Evolutionary conservation across 192 early-diverging fungal species (phyloP), one percentile per base, ranked within the genome.

Genomic region (Backusella macrospora): DNA sequence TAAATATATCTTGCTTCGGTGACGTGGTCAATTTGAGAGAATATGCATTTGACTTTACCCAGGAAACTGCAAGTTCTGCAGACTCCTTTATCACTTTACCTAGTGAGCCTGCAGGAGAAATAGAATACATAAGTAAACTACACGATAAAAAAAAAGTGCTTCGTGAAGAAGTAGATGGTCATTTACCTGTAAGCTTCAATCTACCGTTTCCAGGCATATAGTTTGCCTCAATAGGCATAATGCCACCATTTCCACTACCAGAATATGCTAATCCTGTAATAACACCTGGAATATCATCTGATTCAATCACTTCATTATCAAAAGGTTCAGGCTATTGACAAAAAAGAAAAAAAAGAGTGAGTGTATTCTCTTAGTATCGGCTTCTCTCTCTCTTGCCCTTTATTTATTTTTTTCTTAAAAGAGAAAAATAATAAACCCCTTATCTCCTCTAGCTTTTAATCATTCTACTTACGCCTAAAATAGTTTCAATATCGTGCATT

Each of bases 31-130:
- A 75, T 6, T 87, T 86, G 15, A 93, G 81, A 23, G 78, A 52
- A 38, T 81, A 76, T 16, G 89, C 85, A 78, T 93, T 90, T 26
- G 90, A 69, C 67, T 91, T 89, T 12, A 94, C 90, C 90, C 89
- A 95, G 4, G 91, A 87, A 29, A 93, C 62, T 1, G 87, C 91
- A 65, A 96, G 84, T 59, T 87, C 82, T 7, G 92, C 89, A 38
- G 92, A 93, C 80, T 96, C 95, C 76, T 93, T 92, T 69, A 96
- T 93, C 4, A 96, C 94, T 70, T 93, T 90, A 1, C 95, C 95
- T 1, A 96, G 73, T 68, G 85, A 87, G 3, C 92, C 91, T 81
- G 23, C 21, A 26, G 52, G 10, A 52, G 29, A 34, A 2, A 23
- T n/a, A 21, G n/a, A 4, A 18, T 26, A 13, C 26, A 23, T 59